Percentiles rank a stretch among this genome's conserved stretches.
phyloP scores from a whole-genome alignment of 108 stramenopile genomes.

The Seminavis robusta region DNA sequence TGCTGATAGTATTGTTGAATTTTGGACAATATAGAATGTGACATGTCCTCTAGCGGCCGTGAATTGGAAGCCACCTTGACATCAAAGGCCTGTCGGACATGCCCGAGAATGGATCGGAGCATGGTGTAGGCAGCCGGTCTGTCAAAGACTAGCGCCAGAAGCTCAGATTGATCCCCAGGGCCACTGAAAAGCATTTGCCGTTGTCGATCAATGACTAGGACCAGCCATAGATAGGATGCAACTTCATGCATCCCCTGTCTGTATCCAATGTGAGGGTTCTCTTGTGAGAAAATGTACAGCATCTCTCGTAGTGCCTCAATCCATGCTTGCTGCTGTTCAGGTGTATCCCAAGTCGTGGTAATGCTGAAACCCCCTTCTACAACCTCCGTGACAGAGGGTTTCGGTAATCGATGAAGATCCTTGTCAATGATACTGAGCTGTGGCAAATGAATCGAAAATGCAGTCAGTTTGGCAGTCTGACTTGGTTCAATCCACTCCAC shows the following conservation, averaged over 20 bases:
- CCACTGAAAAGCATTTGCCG: too few relatives aligned
- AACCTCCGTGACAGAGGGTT: slow-evolving; percentile 10
- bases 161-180: too few relatives aligned
- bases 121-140: slow-evolving; percentile 46
- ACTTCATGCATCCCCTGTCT: slow-evolving; percentile 90
- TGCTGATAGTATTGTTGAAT: slow-evolving; percentile 53
- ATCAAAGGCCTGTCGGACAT: slow-evolving; percentile 66
- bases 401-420: slow-evolving; percentile 77
- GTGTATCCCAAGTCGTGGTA: background rate
- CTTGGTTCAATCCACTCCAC: too few relatives aligned
- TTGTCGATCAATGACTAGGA: too few relatives aligned
- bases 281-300: slow-evolving; percentile 37
- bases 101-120: slow-evolving; percentile 53
- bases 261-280: slow-evolving; percentile 65
- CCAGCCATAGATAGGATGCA: slow-evolving; percentile 60
- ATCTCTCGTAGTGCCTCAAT: slow-evolving; percentile 33
- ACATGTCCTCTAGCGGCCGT: too few relatives aligned
- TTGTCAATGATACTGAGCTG: slow-evolving; percentile 74
- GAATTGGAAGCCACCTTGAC: too few relatives aligned
- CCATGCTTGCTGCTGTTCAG: background rate
- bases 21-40: slow-evolving; percentile 50
- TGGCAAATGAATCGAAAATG: too few relatives aligned
- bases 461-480: too few relatives aligned
- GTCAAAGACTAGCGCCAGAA: too few relatives aligned
- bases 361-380: background rate